Conservation (phyloP, 2,329 filamentous ascomycete genomes). For the Sarocladium strictum region DNA sequence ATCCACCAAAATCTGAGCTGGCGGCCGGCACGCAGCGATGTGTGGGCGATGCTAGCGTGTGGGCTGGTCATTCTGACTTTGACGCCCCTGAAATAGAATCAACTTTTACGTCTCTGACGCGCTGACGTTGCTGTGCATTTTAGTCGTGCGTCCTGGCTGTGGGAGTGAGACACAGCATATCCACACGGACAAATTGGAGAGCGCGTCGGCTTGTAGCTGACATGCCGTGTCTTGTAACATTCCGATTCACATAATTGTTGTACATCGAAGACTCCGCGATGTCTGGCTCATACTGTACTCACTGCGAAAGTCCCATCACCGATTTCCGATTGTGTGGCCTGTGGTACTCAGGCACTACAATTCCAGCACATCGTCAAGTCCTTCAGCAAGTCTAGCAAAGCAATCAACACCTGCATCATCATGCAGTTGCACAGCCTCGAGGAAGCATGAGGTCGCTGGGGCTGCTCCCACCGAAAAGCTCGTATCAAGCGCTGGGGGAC, state of each 20-base stretch:
- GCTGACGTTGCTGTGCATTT: slow-evolving; percentile 2
- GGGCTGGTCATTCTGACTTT: not conserved
- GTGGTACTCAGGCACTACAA: no score
- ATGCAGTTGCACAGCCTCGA: slow-evolving; percentile 3
- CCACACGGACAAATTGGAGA: not conserved
- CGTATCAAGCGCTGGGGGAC: not conserved
- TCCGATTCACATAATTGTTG: not conserved
- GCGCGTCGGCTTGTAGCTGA: not conserved
- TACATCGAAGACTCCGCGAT: no score
- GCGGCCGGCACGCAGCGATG: not conserved
- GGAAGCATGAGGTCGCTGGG: not conserved
- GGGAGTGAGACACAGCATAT: slow-evolving; percentile 1
- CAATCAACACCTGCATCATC: not conserved
- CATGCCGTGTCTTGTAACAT: not conserved
- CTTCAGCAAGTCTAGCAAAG: not conserved
- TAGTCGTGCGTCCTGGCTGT: not conserved
- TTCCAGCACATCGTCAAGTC: no score
- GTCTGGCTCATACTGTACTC: no score
- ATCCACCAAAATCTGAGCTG: not conserved
- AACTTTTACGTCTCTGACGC: not conserved
- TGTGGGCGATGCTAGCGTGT: slow-evolving; percentile 6
- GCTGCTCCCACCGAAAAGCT: not conserved
- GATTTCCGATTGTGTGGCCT: no score
- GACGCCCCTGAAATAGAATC: slow-evolving; percentile 9
- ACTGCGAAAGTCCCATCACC: no score